Percentiles rank a stretch among this genome's conserved stretches.
phyloP scores from a whole-genome alignment of 306 rosid genomes.

The Hippophae tibetana region DNA sequence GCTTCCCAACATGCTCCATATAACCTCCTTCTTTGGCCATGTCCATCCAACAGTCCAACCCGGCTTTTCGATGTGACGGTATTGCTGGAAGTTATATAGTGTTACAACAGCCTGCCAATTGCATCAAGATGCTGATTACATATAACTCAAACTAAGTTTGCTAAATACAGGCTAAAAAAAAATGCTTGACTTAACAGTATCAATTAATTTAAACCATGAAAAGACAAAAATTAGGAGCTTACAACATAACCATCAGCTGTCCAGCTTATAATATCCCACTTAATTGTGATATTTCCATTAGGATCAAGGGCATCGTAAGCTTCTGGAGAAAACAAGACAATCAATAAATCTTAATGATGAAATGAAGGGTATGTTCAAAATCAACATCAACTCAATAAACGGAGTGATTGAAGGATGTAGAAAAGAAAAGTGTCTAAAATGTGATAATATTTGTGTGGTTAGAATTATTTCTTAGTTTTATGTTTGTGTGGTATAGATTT shows the following conservation, averaged over 20 bases:
- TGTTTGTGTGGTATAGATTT: no score
- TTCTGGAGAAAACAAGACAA: slow-evolving; percentile 36
- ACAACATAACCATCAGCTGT: slow-evolving; percentile 70
- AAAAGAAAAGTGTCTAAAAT: no score
- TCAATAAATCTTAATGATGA: background rate
- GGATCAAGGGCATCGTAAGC: slow-evolving; percentile 90
- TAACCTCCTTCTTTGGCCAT: slow-evolving; percentile 59
- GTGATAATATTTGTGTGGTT: no score
- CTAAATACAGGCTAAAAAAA: slow-evolving; percentile 11
- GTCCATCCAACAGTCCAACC: slow-evolving; percentile 68
- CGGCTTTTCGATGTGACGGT: slow-evolving; percentile 54
- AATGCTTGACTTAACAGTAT: background rate
- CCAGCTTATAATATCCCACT: slow-evolving; percentile 74
- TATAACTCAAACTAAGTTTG: background rate
- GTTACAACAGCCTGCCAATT: slow-evolving; percentile 50
- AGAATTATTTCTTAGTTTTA: no score
- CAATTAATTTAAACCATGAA: background rate
- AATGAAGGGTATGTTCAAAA: background rate
- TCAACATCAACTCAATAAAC: no score
- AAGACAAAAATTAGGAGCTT: slow-evolving; percentile 15
- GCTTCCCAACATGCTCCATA: slow-evolving; percentile 73
- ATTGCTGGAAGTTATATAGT: slow-evolving; percentile 50
- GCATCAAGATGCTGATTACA: slow-evolving; percentile 13
- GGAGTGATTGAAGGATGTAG: no score
- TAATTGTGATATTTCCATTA: slow-evolving; percentile 61